A percentile compares a stretch with the other conserved stretches of the same genome.
phyloP scores from a whole-genome alignment of 805 yeast genomes.

The Saturnispora zaruensis region DNA sequence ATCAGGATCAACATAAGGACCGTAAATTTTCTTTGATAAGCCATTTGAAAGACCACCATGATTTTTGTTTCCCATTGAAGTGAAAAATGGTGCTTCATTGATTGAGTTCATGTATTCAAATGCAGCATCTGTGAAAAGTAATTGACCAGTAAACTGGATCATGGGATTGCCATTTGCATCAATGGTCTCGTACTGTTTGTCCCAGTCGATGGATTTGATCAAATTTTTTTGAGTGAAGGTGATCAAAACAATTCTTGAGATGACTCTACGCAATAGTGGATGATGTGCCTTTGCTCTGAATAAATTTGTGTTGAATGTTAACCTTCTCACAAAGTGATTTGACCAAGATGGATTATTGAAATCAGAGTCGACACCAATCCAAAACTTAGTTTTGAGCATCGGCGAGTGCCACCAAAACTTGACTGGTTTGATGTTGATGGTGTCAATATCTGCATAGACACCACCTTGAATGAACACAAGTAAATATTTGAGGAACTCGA shows the following conservation, averaged over 20 bases:
- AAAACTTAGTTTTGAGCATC: slow-evolving; percentile 13
- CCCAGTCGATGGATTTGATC: slow-evolving; percentile 24
- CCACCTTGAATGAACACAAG: slow-evolving; percentile 48
- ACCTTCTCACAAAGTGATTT: slow-evolving; percentile 23
- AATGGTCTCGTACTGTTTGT: slow-evolving; percentile 19
- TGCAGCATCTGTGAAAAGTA: slow-evolving; percentile 26
- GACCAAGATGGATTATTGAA: slow-evolving; percentile 25
- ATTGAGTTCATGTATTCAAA: slow-evolving; percentile 25
- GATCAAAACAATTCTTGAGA: slow-evolving; percentile 27
- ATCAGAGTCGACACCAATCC: slow-evolving; percentile 22
- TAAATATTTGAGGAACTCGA: slow-evolving; percentile 49
- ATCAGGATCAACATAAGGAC: slow-evolving; percentile 19
- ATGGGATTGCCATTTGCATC: slow-evolving; percentile 28
- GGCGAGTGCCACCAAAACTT: slow-evolving; percentile 23
- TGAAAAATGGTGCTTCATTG: slow-evolving; percentile 17
- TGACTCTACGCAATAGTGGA: slow-evolving; percentile 27
- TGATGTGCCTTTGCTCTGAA: slow-evolving; percentile 28
- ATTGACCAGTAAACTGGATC: slow-evolving; percentile 27
- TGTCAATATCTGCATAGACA: slow-evolving; percentile 54
- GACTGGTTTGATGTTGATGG: slow-evolving; percentile 43
- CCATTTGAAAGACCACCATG: slow-evolving; percentile 7
- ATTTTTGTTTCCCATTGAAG: slow-evolving; percentile 19
- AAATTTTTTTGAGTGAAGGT: slow-evolving; percentile 22
- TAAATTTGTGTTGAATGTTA: slow-evolving; percentile 23
- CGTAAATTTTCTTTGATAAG: slow-evolving; percentile 17